Percentiles rank a stretch among this genome's conserved stretches.
These are phyloP conservation scores for Phialophora expanda DNA, from an alignment of 2,329 filamentous ascomycete species.

Conservation along the genomic window DNA sequence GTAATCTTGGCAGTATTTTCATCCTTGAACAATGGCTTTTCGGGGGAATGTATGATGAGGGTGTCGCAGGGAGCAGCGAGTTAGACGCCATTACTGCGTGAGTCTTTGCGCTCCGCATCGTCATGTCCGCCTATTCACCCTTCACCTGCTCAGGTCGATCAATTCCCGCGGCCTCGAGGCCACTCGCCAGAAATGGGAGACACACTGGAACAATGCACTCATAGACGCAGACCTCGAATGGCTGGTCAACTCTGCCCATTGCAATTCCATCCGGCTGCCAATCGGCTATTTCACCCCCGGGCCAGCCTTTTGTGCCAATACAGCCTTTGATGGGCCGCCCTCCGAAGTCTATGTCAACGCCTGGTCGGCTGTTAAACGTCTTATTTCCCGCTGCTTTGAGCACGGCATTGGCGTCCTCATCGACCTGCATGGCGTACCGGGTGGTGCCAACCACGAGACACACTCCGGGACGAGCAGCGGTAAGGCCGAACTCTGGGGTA, in stretches of 20 bases:
- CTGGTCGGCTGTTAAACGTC: slow-evolving; percentile 57
- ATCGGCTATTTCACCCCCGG: slow-evolving; percentile 66
- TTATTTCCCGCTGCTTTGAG: slow-evolving; percentile 53
- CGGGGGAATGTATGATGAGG: slow-evolving; percentile 55
- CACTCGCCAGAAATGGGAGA: slow-evolving; percentile 58
- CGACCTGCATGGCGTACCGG: slow-evolving; percentile 64
- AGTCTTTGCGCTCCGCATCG: slow-evolving; percentile 15
- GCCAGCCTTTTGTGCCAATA: slow-evolving; percentile 55
- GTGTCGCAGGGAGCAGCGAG: slow-evolving; percentile 53
- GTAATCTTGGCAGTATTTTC: slow-evolving; percentile 64
- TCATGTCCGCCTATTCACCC: neutral
- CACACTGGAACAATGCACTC: slow-evolving; percentile 59
- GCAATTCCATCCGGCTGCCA: slow-evolving; percentile 64
- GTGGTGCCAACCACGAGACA: slow-evolving; percentile 61
- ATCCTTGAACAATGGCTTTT: slow-evolving; percentile 66
- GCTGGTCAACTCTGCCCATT: slow-evolving; percentile 58
- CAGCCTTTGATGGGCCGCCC: slow-evolving; percentile 57
- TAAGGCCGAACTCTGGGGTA: slow-evolving; percentile 59
- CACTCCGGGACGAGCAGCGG: slow-evolving; percentile 62
- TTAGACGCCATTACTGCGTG: slow-evolving; percentile 57
- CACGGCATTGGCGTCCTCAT: slow-evolving; percentile 62
- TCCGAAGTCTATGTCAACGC: slow-evolving; percentile 58
- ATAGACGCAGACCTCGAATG: slow-evolving; percentile 59
- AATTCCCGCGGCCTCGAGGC: slow-evolving; percentile 54
- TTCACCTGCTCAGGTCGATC: slow-evolving; percentile 46